Percentiles rank a stretch among this genome's conserved stretches.
phyloP scores from a whole-genome alignment of 2,329 filamentous ascomycete genomes.

The Aureobasidium subglaciale region DNA sequence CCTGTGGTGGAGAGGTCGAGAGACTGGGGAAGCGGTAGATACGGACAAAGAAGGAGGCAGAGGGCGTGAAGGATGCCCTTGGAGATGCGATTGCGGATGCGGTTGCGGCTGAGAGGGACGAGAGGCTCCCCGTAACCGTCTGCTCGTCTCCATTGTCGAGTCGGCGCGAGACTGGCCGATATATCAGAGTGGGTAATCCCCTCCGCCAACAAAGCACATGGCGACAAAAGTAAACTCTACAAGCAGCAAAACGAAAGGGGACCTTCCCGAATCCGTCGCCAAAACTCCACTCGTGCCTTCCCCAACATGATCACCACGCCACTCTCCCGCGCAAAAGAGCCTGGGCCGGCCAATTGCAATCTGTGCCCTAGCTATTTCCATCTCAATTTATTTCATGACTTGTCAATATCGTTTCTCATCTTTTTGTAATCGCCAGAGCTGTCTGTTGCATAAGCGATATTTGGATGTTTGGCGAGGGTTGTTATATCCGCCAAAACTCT shows the following conservation, averaged over 20 bases:
- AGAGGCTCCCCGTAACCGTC: background rate
- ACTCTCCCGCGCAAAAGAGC: background rate
- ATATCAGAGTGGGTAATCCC: slow-evolving; percentile 5
- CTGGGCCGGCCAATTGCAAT: background rate
- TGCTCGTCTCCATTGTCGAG: background rate
- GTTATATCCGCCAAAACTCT: background rate
- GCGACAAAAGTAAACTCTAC: background rate
- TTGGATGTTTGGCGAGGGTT: background rate
- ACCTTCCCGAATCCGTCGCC: background rate
- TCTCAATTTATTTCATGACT: background rate
- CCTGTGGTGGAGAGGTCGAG: background rate
- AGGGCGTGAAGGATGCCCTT: too few species aligned
- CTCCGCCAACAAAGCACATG: background rate
- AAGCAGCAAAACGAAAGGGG: background rate
- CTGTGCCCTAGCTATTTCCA: background rate
- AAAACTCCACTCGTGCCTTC: background rate
- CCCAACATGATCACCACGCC: slow-evolving; percentile 3
- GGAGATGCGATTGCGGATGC: background rate
- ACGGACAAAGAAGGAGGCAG: background rate
- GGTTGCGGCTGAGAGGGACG: background rate
- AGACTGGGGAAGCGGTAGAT: background rate
- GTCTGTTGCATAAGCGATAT: background rate
- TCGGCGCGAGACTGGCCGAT: background rate
- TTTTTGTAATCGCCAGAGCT: background rate
- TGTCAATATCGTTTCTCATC: background rate